phyloP scores from a whole-genome alignment of 345 rosid genomes.

The Excoecaria cochinchinensis region DNA sequence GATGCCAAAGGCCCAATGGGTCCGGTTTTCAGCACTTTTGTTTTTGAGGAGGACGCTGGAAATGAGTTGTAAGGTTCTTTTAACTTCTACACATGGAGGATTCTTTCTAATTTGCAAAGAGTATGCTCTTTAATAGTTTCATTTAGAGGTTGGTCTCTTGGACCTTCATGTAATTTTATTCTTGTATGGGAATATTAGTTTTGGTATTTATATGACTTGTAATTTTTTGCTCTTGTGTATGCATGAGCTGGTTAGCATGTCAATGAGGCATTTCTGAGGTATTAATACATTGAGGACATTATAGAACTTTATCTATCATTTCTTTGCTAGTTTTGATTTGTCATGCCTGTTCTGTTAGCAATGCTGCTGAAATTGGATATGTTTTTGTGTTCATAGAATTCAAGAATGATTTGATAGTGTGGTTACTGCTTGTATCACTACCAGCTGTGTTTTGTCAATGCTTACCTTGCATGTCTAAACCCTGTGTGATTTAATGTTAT shows the following conservation, averaged over 20 bases:
- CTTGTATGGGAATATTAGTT: not conserved
- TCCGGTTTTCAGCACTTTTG: conserved; percentile 87
- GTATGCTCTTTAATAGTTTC: not conserved
- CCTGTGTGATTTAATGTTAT: not conserved
- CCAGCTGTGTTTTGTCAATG: not conserved
- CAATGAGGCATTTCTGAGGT: not conserved
- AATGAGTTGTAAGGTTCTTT: conserved; percentile 80
- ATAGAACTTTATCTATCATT: no score
- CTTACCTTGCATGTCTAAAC: not conserved
- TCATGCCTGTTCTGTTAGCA: no score
- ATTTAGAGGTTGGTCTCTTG: not conserved
- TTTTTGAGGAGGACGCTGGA: conserved; percentile 70
- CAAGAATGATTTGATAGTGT: no score
- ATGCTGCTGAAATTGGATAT: no score
- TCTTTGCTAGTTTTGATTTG: no score
- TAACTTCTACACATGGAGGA: conserved; percentile 10
- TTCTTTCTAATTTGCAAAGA: not conserved
- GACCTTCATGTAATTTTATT: conserved; percentile 1
- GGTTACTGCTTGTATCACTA: no score
- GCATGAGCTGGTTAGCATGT: not conserved
- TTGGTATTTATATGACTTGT: not conserved
- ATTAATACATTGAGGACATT: not conserved
- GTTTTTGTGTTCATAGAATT: not conserved
- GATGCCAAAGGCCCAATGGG: conserved; percentile 76
- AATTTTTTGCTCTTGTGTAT: not conserved